Percentiles rank a stretch among this genome's conserved stretches.
These are phyloP conservation scores for Raphanus raphanistrum DNA, from an alignment of 345 rosid species.

Conservation along the genomic window DNA sequence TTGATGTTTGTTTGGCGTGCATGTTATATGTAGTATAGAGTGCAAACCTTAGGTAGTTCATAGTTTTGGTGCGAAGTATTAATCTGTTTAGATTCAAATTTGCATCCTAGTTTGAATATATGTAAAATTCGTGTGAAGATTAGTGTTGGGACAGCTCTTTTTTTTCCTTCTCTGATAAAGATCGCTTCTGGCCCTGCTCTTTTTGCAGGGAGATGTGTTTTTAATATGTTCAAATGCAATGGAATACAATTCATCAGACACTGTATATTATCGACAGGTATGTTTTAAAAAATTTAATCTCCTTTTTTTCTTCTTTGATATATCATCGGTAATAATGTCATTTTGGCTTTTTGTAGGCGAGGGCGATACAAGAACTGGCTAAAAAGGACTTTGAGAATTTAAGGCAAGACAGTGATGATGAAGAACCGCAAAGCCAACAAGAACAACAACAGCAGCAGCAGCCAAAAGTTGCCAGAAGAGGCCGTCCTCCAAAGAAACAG, in stretches of 20 bases:
- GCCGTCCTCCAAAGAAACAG: constrained; percentile 57
- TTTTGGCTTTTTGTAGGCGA: constrained; percentile 55
- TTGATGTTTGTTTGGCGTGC: constrained; percentile 25
- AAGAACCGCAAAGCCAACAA: constrained; percentile 56
- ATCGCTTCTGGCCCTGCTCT: neutral
- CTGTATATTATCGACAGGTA: constrained; percentile 91
- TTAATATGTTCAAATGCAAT: constrained; percentile 91
- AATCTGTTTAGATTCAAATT: constrained; percentile 2
- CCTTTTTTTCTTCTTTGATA: neutral
- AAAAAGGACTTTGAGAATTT: constrained; percentile 88
- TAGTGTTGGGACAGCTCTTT: constrained; percentile 9
- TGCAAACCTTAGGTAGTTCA: constrained; percentile 3
- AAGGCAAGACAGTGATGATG: constrained; percentile 90
- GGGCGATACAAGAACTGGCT: constrained; percentile 86
- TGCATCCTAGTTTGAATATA: neutral
- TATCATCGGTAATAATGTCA: constrained; percentile 1
- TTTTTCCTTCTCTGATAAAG: neutral
- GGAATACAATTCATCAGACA: constrained; percentile 93
- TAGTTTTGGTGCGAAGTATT: neutral
- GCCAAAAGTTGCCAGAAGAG: constrained; percentile 52
- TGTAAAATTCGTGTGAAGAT: neutral
- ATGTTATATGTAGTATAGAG: neutral
- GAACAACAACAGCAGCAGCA: constrained; percentile 58
- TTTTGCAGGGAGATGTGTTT: constrained; percentile 76
- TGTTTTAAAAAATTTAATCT: constrained; percentile 13